Conservation (phyloP, 805 yeast genomes). For the Candida stauntonica region DNA sequence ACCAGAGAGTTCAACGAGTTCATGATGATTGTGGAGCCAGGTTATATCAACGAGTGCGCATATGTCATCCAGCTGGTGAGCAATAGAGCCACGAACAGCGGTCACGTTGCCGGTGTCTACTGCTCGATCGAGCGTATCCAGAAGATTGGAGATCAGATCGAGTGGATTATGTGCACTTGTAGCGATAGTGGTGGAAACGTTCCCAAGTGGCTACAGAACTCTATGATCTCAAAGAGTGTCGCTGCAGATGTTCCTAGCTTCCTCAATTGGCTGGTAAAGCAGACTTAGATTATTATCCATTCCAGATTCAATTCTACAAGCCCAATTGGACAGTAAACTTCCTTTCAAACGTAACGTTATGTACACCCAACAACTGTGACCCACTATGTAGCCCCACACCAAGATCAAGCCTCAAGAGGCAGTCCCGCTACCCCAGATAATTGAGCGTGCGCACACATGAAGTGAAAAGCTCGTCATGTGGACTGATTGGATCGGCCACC, state of each 20-base stretch:
- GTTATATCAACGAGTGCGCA: conserved; percentile 23
- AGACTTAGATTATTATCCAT: background rate
- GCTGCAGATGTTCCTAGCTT: conserved; percentile 37
- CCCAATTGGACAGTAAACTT: background rate
- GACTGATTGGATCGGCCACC: no score
- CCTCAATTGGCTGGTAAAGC: conserved; percentile 24
- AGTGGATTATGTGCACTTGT: conserved; percentile 37
- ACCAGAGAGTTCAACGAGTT: conserved; percentile 36
- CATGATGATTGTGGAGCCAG: conserved; percentile 28
- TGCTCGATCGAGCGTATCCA: conserved; percentile 32
- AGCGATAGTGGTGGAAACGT: conserved; percentile 39
- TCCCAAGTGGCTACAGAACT: conserved; percentile 37
- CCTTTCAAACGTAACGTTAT: no score
- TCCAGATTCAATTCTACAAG: background rate
- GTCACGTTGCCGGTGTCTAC: conserved; percentile 32
- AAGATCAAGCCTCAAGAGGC: no score
- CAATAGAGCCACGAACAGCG: conserved; percentile 20
- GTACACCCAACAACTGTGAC: no score
- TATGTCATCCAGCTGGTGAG: conserved; percentile 34
- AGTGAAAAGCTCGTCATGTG: background rate
- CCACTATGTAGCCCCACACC: no score
- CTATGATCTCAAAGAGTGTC: conserved; percentile 35
- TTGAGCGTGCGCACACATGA: no score
- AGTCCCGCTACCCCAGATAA: no score
- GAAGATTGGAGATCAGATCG: conserved; percentile 17